A percentile compares a stretch with the other conserved stretches of the same genome.
These are phyloP conservation scores for Rhodotorula sp. DNA, from an alignment of 1,284 basidiomycete species.

Conservation along the genomic window DNA sequence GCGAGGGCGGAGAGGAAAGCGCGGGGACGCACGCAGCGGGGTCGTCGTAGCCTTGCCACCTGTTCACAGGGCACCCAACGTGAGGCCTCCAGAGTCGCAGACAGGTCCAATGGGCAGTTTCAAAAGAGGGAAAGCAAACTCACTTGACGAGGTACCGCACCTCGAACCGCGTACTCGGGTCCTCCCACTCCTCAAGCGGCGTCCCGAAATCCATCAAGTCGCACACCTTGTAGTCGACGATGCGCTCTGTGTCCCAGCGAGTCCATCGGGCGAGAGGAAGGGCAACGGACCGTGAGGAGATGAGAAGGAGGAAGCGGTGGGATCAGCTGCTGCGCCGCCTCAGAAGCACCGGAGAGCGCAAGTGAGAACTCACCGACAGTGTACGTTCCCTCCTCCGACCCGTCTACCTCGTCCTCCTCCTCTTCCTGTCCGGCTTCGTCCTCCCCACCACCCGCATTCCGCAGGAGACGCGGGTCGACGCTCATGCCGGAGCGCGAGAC, in stretches of 20 bases:
- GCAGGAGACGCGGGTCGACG: conserved; percentile 4
- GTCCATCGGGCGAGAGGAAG: background rate
- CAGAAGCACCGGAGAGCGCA: too few relatives aligned
- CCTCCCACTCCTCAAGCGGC: background rate
- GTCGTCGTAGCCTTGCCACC: background rate
- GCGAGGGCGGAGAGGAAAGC: too few relatives aligned
- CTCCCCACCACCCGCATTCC: background rate
- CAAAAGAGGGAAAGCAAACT: background rate
- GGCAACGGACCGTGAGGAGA: background rate
- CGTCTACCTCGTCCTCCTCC: too few relatives aligned
- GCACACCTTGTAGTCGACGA: conserved; percentile 2
- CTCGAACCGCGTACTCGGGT: background rate
- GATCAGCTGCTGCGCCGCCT: too few relatives aligned
- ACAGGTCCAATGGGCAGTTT: too few relatives aligned
- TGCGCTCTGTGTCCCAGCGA: background rate
- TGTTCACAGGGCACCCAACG: background rate
- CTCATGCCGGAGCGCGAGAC: conserved; percentile 1
- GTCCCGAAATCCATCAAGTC: background rate
- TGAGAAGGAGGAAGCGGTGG: too few relatives aligned
- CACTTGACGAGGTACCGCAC: conserved; percentile 7
- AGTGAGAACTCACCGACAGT: too few relatives aligned
- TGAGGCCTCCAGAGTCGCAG: too few relatives aligned
- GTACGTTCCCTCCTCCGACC: too few relatives aligned
- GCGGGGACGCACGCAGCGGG: background rate
- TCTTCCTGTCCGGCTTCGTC: background rate